Base-by-base conservation (phyloP, 768 basidiomycete genomes). In the Porphyrellus cyaneotinctus region DNA sequence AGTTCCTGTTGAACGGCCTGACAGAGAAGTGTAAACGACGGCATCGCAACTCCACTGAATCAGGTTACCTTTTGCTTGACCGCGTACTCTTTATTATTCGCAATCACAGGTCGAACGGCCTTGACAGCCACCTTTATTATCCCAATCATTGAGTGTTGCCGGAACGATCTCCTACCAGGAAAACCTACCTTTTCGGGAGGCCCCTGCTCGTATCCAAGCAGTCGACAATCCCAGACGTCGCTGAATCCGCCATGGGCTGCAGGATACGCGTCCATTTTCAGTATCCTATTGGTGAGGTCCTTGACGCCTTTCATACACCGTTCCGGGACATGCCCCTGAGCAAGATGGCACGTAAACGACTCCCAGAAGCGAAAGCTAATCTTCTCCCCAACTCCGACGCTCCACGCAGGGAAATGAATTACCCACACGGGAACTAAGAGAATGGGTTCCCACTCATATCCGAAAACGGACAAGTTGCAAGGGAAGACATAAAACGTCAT, bases 1-100 rank as follows among this genome's bases (percentile, higher is more conserved):
- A 70, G 55, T 20, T 72, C 71, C n/a, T 58, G 63, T 14, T 51
- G 14, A 20, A 72, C 43, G 15, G 61, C 53, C 69, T 72, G 28
- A 26, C 3, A 28, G 6, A 41, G 6, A 22, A 0, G 20, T 20
- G 6, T 62, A 24, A 53, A 54, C 51, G 22, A 58, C 6, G 20
- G 55, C 35, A 47, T 54, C 5, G 32, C n/a, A 14, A 38, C 14
- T 6, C 1, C 17, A 10, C 9, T 24, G 11, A 13, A 42, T 2
- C 13, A 36, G 35, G 1, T 47, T 6, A 61, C 68, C 49, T 66
- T 52, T 43, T 6, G 6, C 38, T 66, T 68, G 36, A 49, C 26
- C 10, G 6, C 18, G 3, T n/a, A 36, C 24, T 58, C 57, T 38
- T 53, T 44, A 0, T 35, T 4, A 15, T 52, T 57, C 13, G 28